phyloP scores from a whole-genome alignment of 371 early-diverging fungal species.

The Caulochytrium protostelioides region DNA sequence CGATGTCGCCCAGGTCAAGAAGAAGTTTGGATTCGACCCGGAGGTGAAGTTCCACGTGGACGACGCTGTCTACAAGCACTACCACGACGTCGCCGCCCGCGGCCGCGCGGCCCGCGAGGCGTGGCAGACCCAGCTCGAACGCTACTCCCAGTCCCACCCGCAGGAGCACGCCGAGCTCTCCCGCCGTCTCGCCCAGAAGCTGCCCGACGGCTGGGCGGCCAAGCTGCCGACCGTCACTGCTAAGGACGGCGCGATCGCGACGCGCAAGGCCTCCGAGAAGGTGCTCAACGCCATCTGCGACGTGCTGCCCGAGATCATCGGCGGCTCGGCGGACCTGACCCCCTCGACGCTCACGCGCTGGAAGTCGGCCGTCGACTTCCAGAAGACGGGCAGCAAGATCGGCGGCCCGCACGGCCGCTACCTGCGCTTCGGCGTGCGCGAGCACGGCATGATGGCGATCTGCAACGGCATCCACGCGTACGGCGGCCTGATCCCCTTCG shows the following conservation, averaged over 20 bases:
- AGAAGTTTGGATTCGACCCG: conserved; percentile 60
- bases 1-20: conserved; percentile 69
- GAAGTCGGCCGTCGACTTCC: conserved; percentile 86
- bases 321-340: conserved; percentile 98
- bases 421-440: conserved; percentile 92
- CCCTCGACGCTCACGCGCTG: conserved; percentile 91
- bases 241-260: conserved; percentile 57
- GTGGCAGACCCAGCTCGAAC: conserved; percentile 51
- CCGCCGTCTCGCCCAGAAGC: conserved; percentile 47
- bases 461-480: conserved; percentile 89
- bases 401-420: conserved; percentile 80
- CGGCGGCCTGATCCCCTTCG: conserved; percentile 73
- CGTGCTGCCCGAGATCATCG: conserved; percentile 61
- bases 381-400: conserved; percentile 52
- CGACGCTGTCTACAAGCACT: conserved; percentile 39
- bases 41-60: conserved; percentile 51
- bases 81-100: conserved; percentile 29
- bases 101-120: conserved; percentile 38
- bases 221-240: conserved; percentile 59
- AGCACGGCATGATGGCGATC: conserved; percentile 95
- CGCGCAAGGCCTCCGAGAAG: conserved; percentile 63
- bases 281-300: conserved; percentile 64
- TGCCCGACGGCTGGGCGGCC: conserved; percentile 51
- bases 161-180: conserved; percentile 48
- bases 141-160: conserved; percentile 42